A percentile compares a stretch with the other conserved stretches of the same genome.
Evolutionary conservation across 2,329 filamentous ascomycete species (phyloP).

Genomic region (Dryadomyces sulphureus): DNA sequence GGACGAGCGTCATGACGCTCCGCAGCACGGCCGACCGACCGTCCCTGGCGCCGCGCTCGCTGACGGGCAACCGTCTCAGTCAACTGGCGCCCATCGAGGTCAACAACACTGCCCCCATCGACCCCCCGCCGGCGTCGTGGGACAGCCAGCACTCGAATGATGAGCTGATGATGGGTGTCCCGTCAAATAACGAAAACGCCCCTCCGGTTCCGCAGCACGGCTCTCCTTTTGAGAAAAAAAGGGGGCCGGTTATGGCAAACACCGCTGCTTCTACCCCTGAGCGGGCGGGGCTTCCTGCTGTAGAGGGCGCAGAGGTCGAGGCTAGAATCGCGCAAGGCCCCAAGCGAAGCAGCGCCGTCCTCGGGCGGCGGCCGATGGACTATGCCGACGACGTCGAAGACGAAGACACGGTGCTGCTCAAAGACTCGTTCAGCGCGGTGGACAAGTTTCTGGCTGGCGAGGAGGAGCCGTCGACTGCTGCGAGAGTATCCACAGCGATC

Average conservation of each 20-base stretch:
- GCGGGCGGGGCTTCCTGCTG: too few species aligned
- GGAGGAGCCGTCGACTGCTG: constrained; percentile 11
- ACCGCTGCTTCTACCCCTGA: constrained; percentile 2
- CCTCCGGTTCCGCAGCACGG: constrained; percentile 25
- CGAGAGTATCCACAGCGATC: constrained; percentile 1
- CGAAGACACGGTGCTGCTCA: constrained; percentile 37
- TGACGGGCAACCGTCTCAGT: constrained; percentile 29
- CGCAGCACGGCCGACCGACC: constrained; percentile 23
- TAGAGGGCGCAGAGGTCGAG: too few species aligned
- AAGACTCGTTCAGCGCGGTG: constrained; percentile 33
- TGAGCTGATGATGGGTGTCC: constrained; percentile 22
- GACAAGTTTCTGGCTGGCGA: constrained; percentile 26
- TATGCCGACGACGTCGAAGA: constrained; percentile 24
- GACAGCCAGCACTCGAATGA: constrained; percentile 36
- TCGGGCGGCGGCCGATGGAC: constrained; percentile 14
- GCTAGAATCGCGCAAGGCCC: too few species aligned
- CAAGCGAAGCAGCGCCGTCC: constrained; percentile 16
- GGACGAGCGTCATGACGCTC: constrained; percentile 33
- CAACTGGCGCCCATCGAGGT: constrained; percentile 33
- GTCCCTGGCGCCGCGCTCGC: constrained; percentile 22
- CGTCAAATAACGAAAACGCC: constrained; percentile 21
- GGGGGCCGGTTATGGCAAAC: too few species aligned
- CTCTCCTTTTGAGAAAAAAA: constrained; percentile 16
- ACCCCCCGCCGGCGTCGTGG: constrained; percentile 34
- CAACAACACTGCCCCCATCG: constrained; percentile 27